Evolutionary conservation across 2,329 filamentous ascomycete genomes (phyloP), one percentile per base, ranked within the genome.

Genomic region (Pseudogymnoascus sp.): DNA sequence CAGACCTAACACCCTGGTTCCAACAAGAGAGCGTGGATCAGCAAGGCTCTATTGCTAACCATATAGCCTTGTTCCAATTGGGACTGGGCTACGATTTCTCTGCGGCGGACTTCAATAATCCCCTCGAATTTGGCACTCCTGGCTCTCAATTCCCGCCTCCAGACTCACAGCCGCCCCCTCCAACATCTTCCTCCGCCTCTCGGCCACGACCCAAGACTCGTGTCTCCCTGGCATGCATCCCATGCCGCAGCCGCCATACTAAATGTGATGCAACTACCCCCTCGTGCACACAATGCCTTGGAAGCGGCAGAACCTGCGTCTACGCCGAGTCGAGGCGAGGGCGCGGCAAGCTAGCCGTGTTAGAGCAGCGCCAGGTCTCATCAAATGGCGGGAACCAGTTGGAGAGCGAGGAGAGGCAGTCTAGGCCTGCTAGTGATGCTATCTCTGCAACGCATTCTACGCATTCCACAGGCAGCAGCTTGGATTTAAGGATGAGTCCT

Each of bases 321-420:
- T 81, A 81, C 68, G 73, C 76, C 17, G 76, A 76, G 64, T 81
- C 79, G 10, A 73, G 78, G 36, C 72, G 79, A 65, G 78, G 79
- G 10, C 75, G 74, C 57, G 70, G 73, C 37, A 72, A 74, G 64
- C 67, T 70, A 8, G 73, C 57, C 6, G 10, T 40, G 9, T 37
- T 59, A 6, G 57, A 39, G 57, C 57, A 59, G 21, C 57, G 57
- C 5, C 57, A 59, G 33, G 5, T 26, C 70, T 61, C 71, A 71
- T 60, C 68, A 70, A 60, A 73, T 69, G 60, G 64, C 73, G 58
- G 71, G 72, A 64, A 68, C 65, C 47, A 70, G 72, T 36, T 70
- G 7, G 17, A 59, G 57, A 59, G 35, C 0, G 33, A 59, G 33
- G 21, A 59, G 33, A 10, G 11, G 21, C 57, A 59, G 33, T 40